phyloP scores from a whole-genome alignment of 257 asterid genomes.

The Ehretia macrophylla region DNA sequence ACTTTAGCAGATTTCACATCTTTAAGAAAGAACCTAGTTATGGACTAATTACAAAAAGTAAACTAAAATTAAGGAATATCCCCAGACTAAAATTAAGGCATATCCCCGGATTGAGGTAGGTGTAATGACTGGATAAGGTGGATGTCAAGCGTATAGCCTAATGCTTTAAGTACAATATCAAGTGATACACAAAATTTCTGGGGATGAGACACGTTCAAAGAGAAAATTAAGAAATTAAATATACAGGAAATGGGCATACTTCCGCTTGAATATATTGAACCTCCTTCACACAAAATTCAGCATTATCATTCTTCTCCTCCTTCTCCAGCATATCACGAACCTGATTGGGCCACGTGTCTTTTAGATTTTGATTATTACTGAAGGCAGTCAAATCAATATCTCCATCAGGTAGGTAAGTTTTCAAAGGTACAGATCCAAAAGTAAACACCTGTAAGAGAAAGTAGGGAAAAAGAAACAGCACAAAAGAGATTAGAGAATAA shows the following conservation, averaged over 20 bases:
- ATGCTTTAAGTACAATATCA: too few species aligned
- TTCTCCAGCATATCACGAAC: conserved; percentile 82
- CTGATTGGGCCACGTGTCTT: conserved; percentile 90
- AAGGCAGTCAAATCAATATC: conserved; percentile 89
- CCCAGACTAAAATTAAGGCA: background rate
- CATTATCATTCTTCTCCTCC: conserved; percentile 86
- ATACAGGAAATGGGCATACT: conserved; percentile 34
- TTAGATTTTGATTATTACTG: conserved; percentile 60
- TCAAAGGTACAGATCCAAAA: conserved; percentile 91
- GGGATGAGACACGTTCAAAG: background rate
- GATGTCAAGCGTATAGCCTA: background rate
- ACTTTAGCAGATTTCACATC: background rate
- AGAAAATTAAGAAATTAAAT: background rate
- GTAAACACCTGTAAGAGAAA: conserved; percentile 54
- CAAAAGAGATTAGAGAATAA: background rate
- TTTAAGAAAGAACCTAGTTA: too few species aligned
- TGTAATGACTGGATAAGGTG: background rate
- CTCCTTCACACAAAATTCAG: conserved; percentile 95
- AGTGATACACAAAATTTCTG: background rate
- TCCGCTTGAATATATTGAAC: conserved; percentile 98
- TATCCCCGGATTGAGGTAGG: background rate
- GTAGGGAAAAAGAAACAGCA: conserved; percentile 3
- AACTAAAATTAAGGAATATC: too few species aligned
- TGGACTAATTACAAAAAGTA: too few species aligned
- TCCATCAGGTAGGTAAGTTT: conserved; percentile 91